Conservation (phyloP, 257 asterid genomes). For the Nicotiana tomentosiformis region DNA sequence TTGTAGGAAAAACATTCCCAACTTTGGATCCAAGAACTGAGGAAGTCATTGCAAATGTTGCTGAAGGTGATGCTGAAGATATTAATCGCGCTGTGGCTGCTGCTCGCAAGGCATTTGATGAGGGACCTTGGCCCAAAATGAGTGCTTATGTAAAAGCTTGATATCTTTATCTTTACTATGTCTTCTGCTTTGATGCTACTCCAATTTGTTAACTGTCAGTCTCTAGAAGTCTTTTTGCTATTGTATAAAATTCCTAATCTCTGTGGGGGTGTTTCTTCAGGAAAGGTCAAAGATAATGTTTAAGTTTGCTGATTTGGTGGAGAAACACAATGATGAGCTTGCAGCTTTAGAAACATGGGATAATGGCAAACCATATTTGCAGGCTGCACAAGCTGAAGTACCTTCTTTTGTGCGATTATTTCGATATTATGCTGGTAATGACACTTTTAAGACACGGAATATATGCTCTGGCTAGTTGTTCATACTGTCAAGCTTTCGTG, state of each 20-base stretch:
- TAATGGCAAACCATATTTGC: conserved; percentile 66
- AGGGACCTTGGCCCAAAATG: conserved; percentile 91
- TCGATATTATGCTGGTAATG: conserved; percentile 67
- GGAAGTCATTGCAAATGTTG: conserved; percentile 63
- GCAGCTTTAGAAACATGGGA: conserved; percentile 83
- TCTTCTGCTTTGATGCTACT: neutral
- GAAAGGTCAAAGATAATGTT: conserved; percentile 53
- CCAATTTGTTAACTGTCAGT: neutral
- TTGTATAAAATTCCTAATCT: neutral
- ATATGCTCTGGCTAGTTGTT: neutral
- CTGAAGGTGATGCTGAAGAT: conserved; percentile 74
- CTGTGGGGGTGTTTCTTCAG: conserved; percentile 25
- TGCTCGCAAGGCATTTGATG: conserved; percentile 80
- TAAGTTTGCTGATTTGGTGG: conserved; percentile 64
- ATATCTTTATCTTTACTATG: neutral
- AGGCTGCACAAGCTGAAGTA: conserved; percentile 49
- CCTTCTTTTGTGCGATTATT: conserved; percentile 48
- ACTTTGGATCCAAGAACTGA: conserved; percentile 73
- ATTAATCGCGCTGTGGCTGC: conserved; percentile 68
- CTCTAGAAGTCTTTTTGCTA: neutral
- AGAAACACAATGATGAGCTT: conserved; percentile 52
- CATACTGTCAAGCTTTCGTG: neutral
- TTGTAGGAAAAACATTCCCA: conserved; percentile 69
- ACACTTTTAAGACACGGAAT: neutral
- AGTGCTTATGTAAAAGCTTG: conserved; percentile 49